Base-by-base conservation (phyloP, 2,329 filamentous ascomycete genomes). In the Aureobasidium sp. region DNA sequence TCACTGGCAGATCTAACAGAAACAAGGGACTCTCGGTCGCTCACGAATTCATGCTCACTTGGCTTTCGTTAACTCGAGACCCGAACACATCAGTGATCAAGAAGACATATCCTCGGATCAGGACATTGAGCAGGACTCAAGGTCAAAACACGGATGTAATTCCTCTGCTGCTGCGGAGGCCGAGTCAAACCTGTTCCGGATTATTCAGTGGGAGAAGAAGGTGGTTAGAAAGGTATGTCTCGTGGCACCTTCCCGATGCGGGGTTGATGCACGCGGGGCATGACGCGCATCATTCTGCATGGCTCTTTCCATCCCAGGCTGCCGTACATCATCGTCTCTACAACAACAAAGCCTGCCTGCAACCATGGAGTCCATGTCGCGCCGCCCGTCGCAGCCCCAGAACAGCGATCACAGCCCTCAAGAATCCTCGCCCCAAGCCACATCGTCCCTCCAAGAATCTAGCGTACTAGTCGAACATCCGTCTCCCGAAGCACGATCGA, bases 361-460 rank as follows among this genome's bases (percentile, higher is more conserved):
- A 52, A 52, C 11, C 11, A 55, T 55, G 52, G 52, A 55, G 39
- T 55, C 52, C 16, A 44, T 55, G 39, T 44, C 37, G 9, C 52
- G 39, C 52, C 52, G 52, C 27, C 52, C 52, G 52, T 55, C 52
- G 37, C 52, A 55, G 39, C 52, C 29, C 27, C 52, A 55, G 52
- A 55, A 44, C 27, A 41, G 32, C 29, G 50, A 54, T 21, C 36
- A 29, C n/a, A 54, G 9, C n/a, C n/a, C 36, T 54, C 50, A 5
- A 41, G 34, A 44, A 55, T 11, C 29, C 8, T 21, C 52, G 3
- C 9, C 52, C 3, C 52, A 42, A 55, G 52, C 32, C n/a, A 10
- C 52, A 4, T 55, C 54, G 1, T 37, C 54, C 11, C 54, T 58
- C 11, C 54, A 58, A 47, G 54, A 58, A 21, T 47, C 42, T 32